These are phyloP conservation scores for Volvox africanus DNA, from an alignment of 139 green algal species.

Conservation along the genomic window DNA sequence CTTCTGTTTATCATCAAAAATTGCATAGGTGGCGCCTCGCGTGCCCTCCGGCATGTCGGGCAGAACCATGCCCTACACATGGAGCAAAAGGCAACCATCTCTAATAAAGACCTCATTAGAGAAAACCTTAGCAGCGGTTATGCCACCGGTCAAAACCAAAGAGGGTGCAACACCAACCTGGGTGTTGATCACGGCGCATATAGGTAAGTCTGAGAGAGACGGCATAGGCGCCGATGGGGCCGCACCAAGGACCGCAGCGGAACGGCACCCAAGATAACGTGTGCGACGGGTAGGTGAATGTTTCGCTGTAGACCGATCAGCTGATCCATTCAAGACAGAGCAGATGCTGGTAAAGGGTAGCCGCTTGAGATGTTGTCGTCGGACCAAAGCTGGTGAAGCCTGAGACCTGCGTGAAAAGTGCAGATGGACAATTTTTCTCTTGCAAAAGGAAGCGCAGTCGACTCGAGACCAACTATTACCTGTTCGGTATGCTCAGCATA, in stretches of 20 bases:
- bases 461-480: too few relatives aligned
- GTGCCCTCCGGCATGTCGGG: slow-evolving; percentile 60
- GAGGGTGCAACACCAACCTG: slow-evolving; percentile 25
- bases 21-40: slow-evolving; percentile 84
- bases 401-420: background rate
- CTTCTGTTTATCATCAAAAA: slow-evolving; percentile 86
- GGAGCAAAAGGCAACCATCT: background rate
- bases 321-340: background rate
- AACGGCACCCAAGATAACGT: background rate
- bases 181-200: slow-evolving; percentile 52
- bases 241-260: background rate
- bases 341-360: background rate
- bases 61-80: slow-evolving; percentile 65
- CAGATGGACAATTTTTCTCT: too few relatives aligned
- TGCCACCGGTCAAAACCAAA: background rate
- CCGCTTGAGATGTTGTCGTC: background rate
- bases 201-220: slow-evolving; percentile 24
- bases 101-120: background rate
- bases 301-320: background rate
- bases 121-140: background rate
- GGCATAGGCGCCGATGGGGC: background rate
- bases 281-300: background rate
- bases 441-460: too few relatives aligned
- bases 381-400: background rate
- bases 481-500: too few relatives aligned